Evolutionary conservation across 805 yeast genomes (phyloP).

Genomic region (Zygoascus biomembranicola): DNA sequence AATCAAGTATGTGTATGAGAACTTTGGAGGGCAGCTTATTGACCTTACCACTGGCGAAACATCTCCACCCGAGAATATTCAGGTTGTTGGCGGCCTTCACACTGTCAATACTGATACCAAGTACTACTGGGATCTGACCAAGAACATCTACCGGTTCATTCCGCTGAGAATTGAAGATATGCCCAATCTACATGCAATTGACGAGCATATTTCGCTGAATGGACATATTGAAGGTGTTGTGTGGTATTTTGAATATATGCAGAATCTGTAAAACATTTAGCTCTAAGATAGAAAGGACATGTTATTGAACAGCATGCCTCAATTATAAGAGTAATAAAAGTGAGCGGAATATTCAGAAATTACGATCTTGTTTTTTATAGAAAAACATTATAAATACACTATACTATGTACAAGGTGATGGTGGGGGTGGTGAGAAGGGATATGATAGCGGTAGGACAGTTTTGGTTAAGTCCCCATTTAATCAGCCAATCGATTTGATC

Average conservation of each 20-base stretch:
- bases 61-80: slow-evolving; percentile 30
- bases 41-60: slow-evolving; percentile 8
- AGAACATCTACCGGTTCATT: slow-evolving; percentile 49
- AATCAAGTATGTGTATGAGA: slow-evolving; percentile 54
- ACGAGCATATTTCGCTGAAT: slow-evolving; percentile 48
- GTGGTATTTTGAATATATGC: slow-evolving; percentile 26
- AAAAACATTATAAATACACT: no score
- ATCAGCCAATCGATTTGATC: no score
- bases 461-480: no score
- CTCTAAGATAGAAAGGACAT: no score
- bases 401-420: no score
- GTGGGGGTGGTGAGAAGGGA: no score
- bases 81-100: slow-evolving; percentile 51
- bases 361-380: no score
- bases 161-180: slow-evolving; percentile 18
- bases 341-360: no score
- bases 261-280: slow-evolving; percentile 6
- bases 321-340: no score
- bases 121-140: slow-evolving; percentile 54
- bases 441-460: no score
- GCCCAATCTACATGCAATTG: slow-evolving; percentile 46
- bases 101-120: slow-evolving; percentile 68
- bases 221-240: slow-evolving; percentile 40
- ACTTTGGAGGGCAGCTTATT: slow-evolving; percentile 29
- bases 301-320: no score